Percentiles rank a stretch among this genome's conserved stretches.
These are phyloP conservation scores for Fraxinus sp. DNA, from an alignment of 305 asterid species.

Conservation along the genomic window DNA sequence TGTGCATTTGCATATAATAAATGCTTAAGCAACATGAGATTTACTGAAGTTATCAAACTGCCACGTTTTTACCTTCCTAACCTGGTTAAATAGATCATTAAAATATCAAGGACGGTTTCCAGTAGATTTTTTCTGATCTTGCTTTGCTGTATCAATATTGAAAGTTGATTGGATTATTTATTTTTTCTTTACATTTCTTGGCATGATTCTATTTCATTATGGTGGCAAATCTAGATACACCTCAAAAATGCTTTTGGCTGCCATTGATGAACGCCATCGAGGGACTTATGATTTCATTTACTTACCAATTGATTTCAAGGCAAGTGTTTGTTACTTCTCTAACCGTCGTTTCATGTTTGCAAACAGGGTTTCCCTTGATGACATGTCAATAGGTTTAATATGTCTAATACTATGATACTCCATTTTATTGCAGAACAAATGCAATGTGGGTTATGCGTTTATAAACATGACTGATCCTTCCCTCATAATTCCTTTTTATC, in stretches of 20 bases:
- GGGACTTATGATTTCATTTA: conserved; percentile 96
- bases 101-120: background rate
- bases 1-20: background rate
- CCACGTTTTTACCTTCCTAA: background rate
- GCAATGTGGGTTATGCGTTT: conserved; percentile 98
- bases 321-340: conserved; percentile 32
- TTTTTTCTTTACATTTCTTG: conserved; percentile 2
- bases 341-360: background rate
- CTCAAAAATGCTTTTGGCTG: conserved; percentile 97
- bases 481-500: conserved; percentile 78
- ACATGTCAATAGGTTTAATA: background rate
- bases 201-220: conserved; percentile 25
- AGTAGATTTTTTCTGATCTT: conserved; percentile 10
- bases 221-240: conserved; percentile 64
- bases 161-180: conserved; percentile 3
- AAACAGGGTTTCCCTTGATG: background rate
- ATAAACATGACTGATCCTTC: conserved; percentile 95
- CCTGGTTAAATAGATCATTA: conserved; percentile 8
- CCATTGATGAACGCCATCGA: conserved; percentile 91
- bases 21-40: background rate
- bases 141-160: background rate
- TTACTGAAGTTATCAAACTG: background rate
- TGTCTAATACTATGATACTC: conserved; percentile 21
- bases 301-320: conserved; percentile 97
- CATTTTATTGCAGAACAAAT: conserved; percentile 79